phyloP scores from a whole-genome alignment of 176 grass and related monocot genomes.

The Paspalum notatum region DNA sequence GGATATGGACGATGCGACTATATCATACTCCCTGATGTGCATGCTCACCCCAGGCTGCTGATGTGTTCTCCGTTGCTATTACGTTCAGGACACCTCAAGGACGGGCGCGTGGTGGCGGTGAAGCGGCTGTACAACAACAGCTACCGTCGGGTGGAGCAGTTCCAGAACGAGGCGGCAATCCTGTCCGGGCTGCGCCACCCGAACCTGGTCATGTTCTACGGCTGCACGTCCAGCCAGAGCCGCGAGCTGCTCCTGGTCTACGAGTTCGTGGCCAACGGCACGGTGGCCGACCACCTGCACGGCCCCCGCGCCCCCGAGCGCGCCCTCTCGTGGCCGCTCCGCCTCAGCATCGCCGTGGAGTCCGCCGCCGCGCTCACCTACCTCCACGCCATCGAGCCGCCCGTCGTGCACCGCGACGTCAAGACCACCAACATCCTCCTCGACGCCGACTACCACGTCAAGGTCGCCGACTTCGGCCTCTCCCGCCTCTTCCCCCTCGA shows the following conservation, averaged over 20 bases:
- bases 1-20: no score
- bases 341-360: slow-evolving; percentile 76
- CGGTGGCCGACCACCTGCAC: slow-evolving; percentile 90
- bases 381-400: slow-evolving; percentile 80
- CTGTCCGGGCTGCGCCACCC: slow-evolving; percentile 83
- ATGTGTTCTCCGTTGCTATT: neutral
- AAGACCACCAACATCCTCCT: slow-evolving; percentile 95
- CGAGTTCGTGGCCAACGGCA: slow-evolving; percentile 87
- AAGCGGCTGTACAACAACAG: slow-evolving; percentile 88
- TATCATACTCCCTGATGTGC: no score
- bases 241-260: slow-evolving; percentile 89
- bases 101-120: slow-evolving; percentile 84
- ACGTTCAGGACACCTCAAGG: slow-evolving; percentile 61
- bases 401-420: slow-evolving; percentile 87
- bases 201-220: slow-evolving; percentile 86
- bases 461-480: slow-evolving; percentile 95
- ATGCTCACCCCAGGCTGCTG: neutral
- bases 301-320: slow-evolving; percentile 55
- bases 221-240: slow-evolving; percentile 82
- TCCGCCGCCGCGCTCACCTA: slow-evolving; percentile 80
- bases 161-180: slow-evolving; percentile 87
- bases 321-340: slow-evolving; percentile 76
- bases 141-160: slow-evolving; percentile 82
- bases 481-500: slow-evolving; percentile 87
- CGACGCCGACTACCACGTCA: slow-evolving; percentile 73